Evolutionary conservation across 345 rosid genomes (phyloP), one percentile per base, ranked within the genome.

Genomic region (Citrus trifoliata): DNA sequence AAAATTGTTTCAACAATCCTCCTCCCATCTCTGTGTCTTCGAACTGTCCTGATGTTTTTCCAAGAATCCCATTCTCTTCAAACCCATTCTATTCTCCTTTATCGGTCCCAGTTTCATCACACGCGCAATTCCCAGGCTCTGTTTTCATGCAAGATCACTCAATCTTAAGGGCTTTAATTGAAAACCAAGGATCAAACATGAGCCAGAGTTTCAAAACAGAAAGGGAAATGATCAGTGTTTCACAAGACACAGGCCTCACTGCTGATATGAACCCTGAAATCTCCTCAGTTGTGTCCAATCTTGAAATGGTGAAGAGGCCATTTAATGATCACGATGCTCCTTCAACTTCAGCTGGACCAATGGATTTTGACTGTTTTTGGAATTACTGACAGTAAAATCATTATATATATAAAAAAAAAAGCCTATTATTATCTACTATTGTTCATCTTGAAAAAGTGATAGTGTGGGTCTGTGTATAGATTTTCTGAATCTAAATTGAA

Each of bases 311-410:
- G 6, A 88, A 84, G 80, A 87, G 83, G 82, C 76, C 71, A 40
- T 80, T 85, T 19, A 84, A 87, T 30, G 86, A 84, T 71, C 93
- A 80, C 42, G 88, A 83, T 32, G 89, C 73, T 8, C 93, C 93
- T 75, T 86, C 90, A 60, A 62, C 90, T 66, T 87, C 91, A 16
- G 69, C 87, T 1, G 84, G 76, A 61, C 83, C 88, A 14, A 67
- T 81, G 73, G 91, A 88, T 72, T 83, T 90, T 74, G 93, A 87
- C 69, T 81, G 84, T 78, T 79, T 94, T 56, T 92, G 97, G 98
- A 90, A 75, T 82, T 92, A 85, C 82, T 92, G 87, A 87, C 76
- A 75, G 8, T 22, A 27, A 56, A 64, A n/a, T 33, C 51, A 28
- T 2, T 8, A 1, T 6, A 4, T 9, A 4, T 0, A 5, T 10